phyloP scores from a whole-genome alignment of 805 yeast species.

The Zygoascus tannicola region DNA sequence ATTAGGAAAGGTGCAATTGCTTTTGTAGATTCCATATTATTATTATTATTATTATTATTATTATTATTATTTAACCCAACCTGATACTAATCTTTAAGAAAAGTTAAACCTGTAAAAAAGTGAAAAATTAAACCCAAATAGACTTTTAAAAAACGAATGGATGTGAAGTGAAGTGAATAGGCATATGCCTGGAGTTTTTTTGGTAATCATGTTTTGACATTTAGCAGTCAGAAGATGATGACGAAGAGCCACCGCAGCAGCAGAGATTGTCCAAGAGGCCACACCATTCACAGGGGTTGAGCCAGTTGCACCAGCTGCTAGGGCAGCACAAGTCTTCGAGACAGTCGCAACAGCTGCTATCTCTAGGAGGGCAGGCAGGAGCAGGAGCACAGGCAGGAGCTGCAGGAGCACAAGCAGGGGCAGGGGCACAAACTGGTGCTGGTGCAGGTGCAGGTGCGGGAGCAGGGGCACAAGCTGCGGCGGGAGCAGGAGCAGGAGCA shows the following conservation, averaged over 20 bases:
- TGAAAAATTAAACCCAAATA: not conserved
- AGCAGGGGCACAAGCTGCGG: slow-evolving; percentile 7
- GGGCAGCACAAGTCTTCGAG: not conserved
- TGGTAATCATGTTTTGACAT: not conserved
- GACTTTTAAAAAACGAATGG: not conserved
- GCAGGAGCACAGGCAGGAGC: not conserved
- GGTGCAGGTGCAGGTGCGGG: slow-evolving; percentile 9
- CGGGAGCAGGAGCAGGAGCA: slow-evolving; percentile 6
- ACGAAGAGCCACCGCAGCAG: slow-evolving; percentile 3
- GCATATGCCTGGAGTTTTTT: too few relatives aligned
- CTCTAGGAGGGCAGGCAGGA: too few relatives aligned
- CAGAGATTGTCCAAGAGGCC: not conserved
- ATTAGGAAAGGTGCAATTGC: not conserved
- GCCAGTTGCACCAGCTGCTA: slow-evolving; percentile 1
- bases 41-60: not conserved
- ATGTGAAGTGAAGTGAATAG: not conserved
- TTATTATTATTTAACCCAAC: not conserved
- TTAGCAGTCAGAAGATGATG: not conserved
- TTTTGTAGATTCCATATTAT: not conserved
- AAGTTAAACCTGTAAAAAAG: not conserved
- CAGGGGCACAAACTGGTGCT: slow-evolving; percentile 8
- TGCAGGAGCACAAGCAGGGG: not conserved
- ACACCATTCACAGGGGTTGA: slow-evolving; percentile 1
- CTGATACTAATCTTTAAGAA: not conserved
- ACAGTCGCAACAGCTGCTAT: slow-evolving; percentile 1